These are phyloP conservation scores for Lactarius psammicola DNA, from an alignment of 768 basidiomycete genomes.

Conservation along the genomic window DNA sequence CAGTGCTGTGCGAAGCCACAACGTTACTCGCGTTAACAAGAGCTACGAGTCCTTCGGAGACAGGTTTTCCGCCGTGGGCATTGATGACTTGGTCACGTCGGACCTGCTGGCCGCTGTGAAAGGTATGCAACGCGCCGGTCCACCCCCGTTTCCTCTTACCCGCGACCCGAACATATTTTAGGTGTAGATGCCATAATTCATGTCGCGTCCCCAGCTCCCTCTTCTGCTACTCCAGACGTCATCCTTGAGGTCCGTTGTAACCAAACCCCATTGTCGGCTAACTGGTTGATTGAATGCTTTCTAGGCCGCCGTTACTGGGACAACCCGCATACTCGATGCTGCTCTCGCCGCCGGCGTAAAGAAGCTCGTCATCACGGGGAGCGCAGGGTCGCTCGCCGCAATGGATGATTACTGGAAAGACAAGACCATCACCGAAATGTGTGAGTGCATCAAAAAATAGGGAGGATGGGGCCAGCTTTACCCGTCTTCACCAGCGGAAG, in stretches of 20 bases:
- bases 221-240: conserved; percentile 15
- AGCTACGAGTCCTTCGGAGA: conserved; percentile 26
- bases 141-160: background rate
- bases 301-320: conserved; percentile 24
- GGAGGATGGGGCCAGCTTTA: too few species aligned
- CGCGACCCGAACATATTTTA: background rate
- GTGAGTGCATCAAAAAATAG: conserved; percentile 2
- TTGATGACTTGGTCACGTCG: conserved; percentile 31
- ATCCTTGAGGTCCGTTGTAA: conserved; percentile 20
- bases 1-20: conserved; percentile 30
- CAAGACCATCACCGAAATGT: conserved; percentile 3
- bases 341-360: conserved; percentile 16
- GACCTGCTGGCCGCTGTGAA: conserved; percentile 30
- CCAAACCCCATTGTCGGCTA: background rate
- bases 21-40: conserved; percentile 20
- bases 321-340: conserved; percentile 22
- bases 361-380: conserved; percentile 21
- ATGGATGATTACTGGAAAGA: conserved; percentile 1
- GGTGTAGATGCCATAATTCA: conserved; percentile 26
- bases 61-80: conserved; percentile 26
- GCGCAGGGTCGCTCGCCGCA: background rate
- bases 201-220: conserved; percentile 22
- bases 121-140: conserved; percentile 19
- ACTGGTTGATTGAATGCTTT: background rate
- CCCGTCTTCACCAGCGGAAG: too few species aligned